A percentile compares a stretch with the other conserved stretches of the same genome.
These are phyloP conservation scores for Clavispora carvajalis DNA, from an alignment of 805 yeast genomes.

Conservation along the genomic window DNA sequence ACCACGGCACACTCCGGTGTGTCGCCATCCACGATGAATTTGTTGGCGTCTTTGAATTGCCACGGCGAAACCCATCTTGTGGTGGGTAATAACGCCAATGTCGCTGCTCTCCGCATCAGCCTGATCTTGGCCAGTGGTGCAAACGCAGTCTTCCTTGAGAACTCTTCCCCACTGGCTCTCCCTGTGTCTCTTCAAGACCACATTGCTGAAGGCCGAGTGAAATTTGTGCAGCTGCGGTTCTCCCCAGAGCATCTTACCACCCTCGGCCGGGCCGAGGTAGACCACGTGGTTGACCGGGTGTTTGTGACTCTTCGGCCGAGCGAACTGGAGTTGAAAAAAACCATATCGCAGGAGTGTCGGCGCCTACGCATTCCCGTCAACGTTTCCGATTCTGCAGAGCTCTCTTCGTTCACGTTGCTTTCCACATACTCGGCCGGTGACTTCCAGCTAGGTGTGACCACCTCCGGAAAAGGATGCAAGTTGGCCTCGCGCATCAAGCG, in stretches of 20 bases:
- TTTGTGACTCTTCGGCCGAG: conserved; percentile 49
- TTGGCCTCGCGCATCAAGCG: conserved; percentile 76
- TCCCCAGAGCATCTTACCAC: conserved; percentile 41
- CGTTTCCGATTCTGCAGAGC: conserved; percentile 65
- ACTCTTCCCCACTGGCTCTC: conserved; percentile 16
- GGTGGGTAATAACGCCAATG: conserved; percentile 43
- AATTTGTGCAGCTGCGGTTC: conserved; percentile 20
- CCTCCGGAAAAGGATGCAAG: conserved; percentile 86
- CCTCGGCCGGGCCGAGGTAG: conserved; percentile 60
- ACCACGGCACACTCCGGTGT: background rate
- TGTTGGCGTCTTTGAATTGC: conserved; percentile 27
- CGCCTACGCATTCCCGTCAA: conserved; percentile 75
- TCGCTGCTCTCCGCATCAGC: conserved; percentile 44
- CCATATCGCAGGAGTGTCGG: conserved; percentile 48
- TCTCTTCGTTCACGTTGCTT: conserved; percentile 70
- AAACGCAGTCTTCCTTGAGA: conserved; percentile 44
- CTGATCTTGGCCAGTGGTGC: conserved; percentile 53
- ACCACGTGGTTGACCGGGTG: conserved; percentile 65
- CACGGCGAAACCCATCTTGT: conserved; percentile 52
- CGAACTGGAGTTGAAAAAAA: conserved; percentile 25
- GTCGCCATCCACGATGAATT: conserved; percentile 3
- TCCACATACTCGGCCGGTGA: conserved; percentile 69
- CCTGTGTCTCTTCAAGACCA: conserved; percentile 22
- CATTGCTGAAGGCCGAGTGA: conserved; percentile 21
- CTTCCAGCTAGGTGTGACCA: conserved; percentile 77